Percentiles rank a stretch among this genome's conserved stretches.
Conservation (phyloP, 2,329 filamentous ascomycete genomes). For the Fusarium sublunatum region DNA sequence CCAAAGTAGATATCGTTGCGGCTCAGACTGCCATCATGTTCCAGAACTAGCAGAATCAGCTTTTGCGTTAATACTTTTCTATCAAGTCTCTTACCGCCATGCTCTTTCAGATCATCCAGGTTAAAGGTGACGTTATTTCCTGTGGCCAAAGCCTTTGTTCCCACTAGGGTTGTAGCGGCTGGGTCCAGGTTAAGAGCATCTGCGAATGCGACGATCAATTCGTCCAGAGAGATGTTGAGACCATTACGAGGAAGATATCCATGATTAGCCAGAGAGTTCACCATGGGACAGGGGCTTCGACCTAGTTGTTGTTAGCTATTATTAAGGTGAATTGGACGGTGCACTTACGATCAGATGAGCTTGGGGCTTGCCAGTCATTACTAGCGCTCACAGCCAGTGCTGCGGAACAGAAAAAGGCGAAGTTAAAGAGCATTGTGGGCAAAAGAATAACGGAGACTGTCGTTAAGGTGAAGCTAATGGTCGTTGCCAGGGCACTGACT, state of each 20-base stretch:
- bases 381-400: conserved; percentile 29
- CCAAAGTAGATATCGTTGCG: conserved; percentile 39
- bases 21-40: conserved; percentile 42
- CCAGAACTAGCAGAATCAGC: conserved; percentile 27
- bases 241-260: conserved; percentile 40
- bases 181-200: conserved; percentile 41
- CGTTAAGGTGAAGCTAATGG: too few relatives aligned
- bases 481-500: not conserved
- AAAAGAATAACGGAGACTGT: not conserved
- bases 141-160: conserved; percentile 31
- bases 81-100: conserved; percentile 15
- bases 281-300: conserved; percentile 39
- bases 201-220: conserved; percentile 38
- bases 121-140: conserved; percentile 39
- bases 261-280: conserved; percentile 41
- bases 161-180: conserved; percentile 39
- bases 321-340: rapidly evolving
- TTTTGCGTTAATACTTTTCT: rapidly evolving
- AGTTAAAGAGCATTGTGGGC: conserved; percentile 33
- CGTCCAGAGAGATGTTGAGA: conserved; percentile 27
- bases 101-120: conserved; percentile 36
- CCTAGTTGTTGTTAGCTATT: conserved; percentile 17
- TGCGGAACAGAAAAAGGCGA: conserved; percentile 23
- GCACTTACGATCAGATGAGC: conserved; percentile 27
- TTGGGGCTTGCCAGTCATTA: conserved; percentile 34